Evolutionary conservation across 305 asterid genomes (phyloP).

Genomic region (Withania somnifera): DNA sequence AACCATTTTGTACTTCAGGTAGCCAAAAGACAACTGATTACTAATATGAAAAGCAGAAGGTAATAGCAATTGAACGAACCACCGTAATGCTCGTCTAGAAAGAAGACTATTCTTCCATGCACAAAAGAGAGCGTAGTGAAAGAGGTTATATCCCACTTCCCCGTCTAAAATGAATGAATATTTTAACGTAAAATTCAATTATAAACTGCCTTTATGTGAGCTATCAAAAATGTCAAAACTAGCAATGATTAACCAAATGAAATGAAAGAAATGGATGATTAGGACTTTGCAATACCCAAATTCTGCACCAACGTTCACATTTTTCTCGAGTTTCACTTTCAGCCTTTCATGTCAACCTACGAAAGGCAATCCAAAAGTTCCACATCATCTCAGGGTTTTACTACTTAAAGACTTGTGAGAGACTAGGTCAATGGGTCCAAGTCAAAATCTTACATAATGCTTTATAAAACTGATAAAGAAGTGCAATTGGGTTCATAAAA

Average conservation of each 20-base stretch:
- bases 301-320: not conserved
- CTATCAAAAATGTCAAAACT: not conserved
- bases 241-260: not conserved
- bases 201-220: not conserved
- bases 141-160: not conserved
- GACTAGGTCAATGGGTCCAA: not conserved
- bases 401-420: not conserved
- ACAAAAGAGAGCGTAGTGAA: not conserved
- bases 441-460: conserved; percentile 21
- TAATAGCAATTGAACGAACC: no score
- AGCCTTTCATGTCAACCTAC: not conserved
- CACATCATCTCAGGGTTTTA: not conserved
- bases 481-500: conserved; percentile 10
- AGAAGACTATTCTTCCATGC: not conserved
- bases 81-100: not conserved
- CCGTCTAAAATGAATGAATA: not conserved
- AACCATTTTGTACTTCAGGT: no score
- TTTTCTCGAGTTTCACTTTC: not conserved
- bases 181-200: not conserved
- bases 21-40: no score
- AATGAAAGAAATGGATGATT: not conserved
- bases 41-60: no score
- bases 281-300: not conserved
- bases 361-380: not conserved
- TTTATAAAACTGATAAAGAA: conserved; percentile 18